Evolutionary conservation across 192 early-diverging fungal genomes (phyloP), one percentile per base, ranked within the genome.

Genomic region (Dissophora ornata): DNA sequence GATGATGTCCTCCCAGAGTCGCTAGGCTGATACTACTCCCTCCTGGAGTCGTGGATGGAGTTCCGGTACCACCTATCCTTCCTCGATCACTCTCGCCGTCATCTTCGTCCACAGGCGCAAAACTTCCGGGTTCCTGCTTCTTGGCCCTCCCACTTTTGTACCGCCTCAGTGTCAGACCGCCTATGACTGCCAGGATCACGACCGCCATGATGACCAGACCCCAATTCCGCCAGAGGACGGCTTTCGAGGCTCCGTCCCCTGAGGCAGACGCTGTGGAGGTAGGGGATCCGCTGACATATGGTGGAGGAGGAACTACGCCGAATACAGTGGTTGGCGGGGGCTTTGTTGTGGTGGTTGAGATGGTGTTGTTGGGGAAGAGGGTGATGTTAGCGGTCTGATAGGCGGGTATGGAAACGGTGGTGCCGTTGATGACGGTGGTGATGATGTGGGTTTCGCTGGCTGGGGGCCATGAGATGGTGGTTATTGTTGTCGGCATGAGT

Each of bases 61-160:
- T 28, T 11, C 38, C 36, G 1, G 10, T 41, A 33, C 67, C 30
- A 4, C 40, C 49, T 2, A 18, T 28, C 25, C 38, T 47, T 8
- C 34, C 38, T 10, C 40, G 33, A 22, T 38, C 51, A n/a, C 34
- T 32, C 19, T 62, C 68, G 0, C 28, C 29, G 40, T 71, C 60
- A 26, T 71, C 69, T 26, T 71, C 69, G n/a, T 47, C 61, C 4
- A 71, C 53, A 11, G 54, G 54, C 7, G 62, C 45, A 58, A 71
- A 71, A 12, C 21, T 61, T 11, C 69, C 61, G 0, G 69, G 69
- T 30, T 71, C 69, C 47, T 71, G 69, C 29, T 71, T 71, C 61
- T 71, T 71, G 18, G 26, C 24, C 29, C 61, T 24, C 25, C 69
- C 69, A n/a, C 54, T 57, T 32, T 54, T 36, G 40, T 63, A 71